phyloP scores from a whole-genome alignment of 805 yeast genomes.

The Wickerhamomyces ciferrii region DNA sequence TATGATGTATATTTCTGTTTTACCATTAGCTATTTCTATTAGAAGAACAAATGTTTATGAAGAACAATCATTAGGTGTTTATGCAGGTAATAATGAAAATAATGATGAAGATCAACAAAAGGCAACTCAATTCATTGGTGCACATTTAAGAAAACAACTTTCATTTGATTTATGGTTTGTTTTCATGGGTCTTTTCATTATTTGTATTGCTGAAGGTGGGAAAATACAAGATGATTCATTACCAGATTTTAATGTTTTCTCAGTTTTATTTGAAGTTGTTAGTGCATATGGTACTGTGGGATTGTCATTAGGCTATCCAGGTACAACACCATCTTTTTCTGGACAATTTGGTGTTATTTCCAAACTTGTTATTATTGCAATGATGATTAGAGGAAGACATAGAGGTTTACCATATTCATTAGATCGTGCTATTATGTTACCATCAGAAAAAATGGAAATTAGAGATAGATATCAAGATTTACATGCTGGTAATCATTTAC shows the following conservation, averaged over 20 bases:
- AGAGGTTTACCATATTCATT: slow-evolving; percentile 93
- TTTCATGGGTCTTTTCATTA: slow-evolving; percentile 76
- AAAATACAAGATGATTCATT: slow-evolving; percentile 40
- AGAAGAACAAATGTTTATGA: slow-evolving; percentile 97
- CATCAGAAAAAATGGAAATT: slow-evolving; percentile 58
- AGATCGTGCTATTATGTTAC: slow-evolving; percentile 90
- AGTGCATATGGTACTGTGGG: slow-evolving; percentile 98
- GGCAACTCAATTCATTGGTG: slow-evolving; percentile 65
- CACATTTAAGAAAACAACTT: slow-evolving; percentile 86
- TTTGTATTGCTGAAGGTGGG: slow-evolving; percentile 80
- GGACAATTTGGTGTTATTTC: slow-evolving; percentile 69
- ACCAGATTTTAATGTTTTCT: slow-evolving; percentile 60
- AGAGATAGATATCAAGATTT: slow-evolving; percentile 43
- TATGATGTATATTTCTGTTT: slow-evolving; percentile 97
- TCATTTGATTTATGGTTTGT: slow-evolving; percentile 95
- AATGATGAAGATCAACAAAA: slow-evolving; percentile 27
- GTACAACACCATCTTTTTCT: slow-evolving; percentile 60
- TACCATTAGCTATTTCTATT: slow-evolving; percentile 93
- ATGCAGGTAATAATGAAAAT: slow-evolving; percentile 31
- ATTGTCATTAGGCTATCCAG: slow-evolving; percentile 78
- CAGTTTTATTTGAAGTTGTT: slow-evolving; percentile 78
- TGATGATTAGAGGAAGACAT: slow-evolving; percentile 93
- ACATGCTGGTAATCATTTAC: slow-evolving; percentile 14
- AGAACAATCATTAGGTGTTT: slow-evolving; percentile 95
- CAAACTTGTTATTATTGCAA: slow-evolving; percentile 78